These are phyloP conservation scores for Colletotrichum graminicola DNA, from an alignment of 2,329 filamentous ascomycete genomes.

Conservation along the genomic window DNA sequence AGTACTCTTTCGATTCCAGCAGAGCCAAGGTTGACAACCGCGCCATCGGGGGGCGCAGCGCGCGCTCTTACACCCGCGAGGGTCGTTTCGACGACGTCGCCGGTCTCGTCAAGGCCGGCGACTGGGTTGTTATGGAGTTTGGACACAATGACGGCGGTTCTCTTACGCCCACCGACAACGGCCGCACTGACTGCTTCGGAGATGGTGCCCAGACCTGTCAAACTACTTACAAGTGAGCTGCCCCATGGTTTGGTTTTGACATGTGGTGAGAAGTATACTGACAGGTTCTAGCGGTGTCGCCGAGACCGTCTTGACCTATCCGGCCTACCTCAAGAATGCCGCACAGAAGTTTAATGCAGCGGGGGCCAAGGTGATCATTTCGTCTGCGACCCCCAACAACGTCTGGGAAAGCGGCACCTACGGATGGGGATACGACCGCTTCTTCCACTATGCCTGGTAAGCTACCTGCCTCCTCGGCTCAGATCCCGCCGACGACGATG, in stretches of 20 bases:
- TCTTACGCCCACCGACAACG: constrained; percentile 68
- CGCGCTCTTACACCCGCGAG: constrained; percentile 75
- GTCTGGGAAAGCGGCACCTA: constrained; percentile 70
- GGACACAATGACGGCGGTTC: constrained; percentile 79
- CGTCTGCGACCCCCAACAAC: constrained; percentile 68
- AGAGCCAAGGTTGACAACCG: constrained; percentile 66
- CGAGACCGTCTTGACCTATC: constrained; percentile 72
- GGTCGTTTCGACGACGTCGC: constrained; percentile 72
- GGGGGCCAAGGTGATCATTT: constrained; percentile 72
- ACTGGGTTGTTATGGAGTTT: constrained; percentile 79
- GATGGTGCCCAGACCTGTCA: constrained; percentile 65
- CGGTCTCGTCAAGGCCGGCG: constrained; percentile 64
- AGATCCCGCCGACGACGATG: not conserved
- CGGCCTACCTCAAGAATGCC: constrained; percentile 70
- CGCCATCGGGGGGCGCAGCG: constrained; percentile 74
- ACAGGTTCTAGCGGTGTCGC: constrained; percentile 50
- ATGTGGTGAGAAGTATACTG: constrained; percentile 32
- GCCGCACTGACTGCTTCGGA: constrained; percentile 70
- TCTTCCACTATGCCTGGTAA: constrained; percentile 66
- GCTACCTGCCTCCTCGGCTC: constrained; percentile 42
- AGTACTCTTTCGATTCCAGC: constrained; percentile 56
- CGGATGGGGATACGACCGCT: constrained; percentile 61
- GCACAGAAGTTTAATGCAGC: constrained; percentile 65
- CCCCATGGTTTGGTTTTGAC: not conserved
- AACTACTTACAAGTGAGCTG: constrained; percentile 58